Evolutionary conservation across 208 protist genomes (phyloP).

Genomic region (Leishmania martiniquensis): DNA sequence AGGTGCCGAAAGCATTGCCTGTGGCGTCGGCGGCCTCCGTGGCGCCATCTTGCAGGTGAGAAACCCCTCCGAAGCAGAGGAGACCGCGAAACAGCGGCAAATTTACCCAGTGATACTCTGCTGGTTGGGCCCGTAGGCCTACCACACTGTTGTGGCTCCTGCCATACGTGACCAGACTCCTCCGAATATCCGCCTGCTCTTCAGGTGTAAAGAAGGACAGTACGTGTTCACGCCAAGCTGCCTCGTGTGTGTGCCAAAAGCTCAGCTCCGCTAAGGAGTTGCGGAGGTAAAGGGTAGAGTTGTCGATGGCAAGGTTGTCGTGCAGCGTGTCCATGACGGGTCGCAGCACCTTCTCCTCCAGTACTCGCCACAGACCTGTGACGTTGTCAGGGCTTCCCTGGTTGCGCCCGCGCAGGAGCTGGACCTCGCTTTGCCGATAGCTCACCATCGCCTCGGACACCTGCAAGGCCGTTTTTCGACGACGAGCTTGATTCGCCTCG

Average conservation of each 20-base stretch:
- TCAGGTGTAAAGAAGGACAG: constrained; percentile 33
- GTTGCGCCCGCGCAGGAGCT: constrained; percentile 27
- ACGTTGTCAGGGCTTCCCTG: constrained; percentile 18
- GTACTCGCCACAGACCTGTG: constrained; percentile 19
- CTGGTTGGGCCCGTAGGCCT: not conserved
- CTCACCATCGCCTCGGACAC: constrained; percentile 8
- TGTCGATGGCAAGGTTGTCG: constrained; percentile 6
- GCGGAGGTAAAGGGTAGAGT: constrained; percentile 23
- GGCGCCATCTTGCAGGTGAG: constrained; percentile 10
- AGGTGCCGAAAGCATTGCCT: too few relatives aligned
- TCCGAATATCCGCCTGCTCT: constrained; percentile 30
- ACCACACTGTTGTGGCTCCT: not conserved
- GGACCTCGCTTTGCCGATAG: constrained; percentile 19
- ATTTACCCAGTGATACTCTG: constrained; percentile 19
- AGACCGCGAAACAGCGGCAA: constrained; percentile 65
- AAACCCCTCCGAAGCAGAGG: constrained; percentile 57
- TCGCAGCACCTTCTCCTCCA: constrained; percentile 17
- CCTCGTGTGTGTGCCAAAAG: constrained; percentile 52
- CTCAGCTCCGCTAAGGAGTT: constrained; percentile 53
- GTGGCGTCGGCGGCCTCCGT: not conserved
- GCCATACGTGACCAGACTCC: constrained; percentile 1
- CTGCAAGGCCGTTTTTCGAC: constrained; percentile 25
- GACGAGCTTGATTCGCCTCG: constrained; percentile 24
- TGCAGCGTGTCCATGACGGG: constrained; percentile 11
- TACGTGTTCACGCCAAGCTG: constrained; percentile 57